A percentile compares a stretch with the other conserved stretches of the same genome.
phyloP scores from a whole-genome alignment of 176 grass and related monocot genomes.

The Rhipidocladum racemiflorum region DNA sequence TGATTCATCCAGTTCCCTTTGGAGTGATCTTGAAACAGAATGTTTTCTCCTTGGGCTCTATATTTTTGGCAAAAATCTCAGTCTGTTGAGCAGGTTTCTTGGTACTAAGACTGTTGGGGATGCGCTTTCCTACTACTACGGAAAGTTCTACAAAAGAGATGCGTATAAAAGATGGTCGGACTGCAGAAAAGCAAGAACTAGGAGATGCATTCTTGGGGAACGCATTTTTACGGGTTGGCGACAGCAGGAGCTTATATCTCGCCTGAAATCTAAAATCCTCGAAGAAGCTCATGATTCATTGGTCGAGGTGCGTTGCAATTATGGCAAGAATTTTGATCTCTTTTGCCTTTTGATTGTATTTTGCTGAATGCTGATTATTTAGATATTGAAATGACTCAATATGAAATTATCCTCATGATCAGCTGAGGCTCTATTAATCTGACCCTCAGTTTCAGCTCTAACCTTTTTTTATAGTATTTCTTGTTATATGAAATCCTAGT shows the following conservation, averaged over 20 bases:
- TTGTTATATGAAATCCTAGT: slow-evolving; percentile 14
- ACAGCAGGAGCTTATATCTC: slow-evolving; percentile 68
- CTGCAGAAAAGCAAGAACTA: slow-evolving; percentile 58
- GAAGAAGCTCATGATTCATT: slow-evolving; percentile 63
- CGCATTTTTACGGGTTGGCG: slow-evolving; percentile 83
- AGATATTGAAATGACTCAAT: background rate
- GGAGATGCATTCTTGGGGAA: slow-evolving; percentile 74
- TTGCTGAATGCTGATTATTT: slow-evolving; percentile 13
- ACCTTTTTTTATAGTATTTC: background rate
- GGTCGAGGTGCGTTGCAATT: slow-evolving; percentile 55
- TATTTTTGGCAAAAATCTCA: slow-evolving; percentile 87
- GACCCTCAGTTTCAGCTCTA: background rate
- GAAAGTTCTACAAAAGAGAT: slow-evolving; percentile 55
- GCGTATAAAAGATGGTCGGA: slow-evolving; percentile 48
- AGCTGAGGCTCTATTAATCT: slow-evolving; percentile 11
- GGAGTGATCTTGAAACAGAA: slow-evolving; percentile 56
- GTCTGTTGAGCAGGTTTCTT: slow-evolving; percentile 50
- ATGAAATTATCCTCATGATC: slow-evolving; percentile 27
- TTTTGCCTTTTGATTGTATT: slow-evolving; percentile 20
- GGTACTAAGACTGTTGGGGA: slow-evolving; percentile 58
- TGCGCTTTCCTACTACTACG: slow-evolving; percentile 75
- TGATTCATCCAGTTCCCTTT: slow-evolving; percentile 38
- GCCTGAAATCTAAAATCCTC: slow-evolving; percentile 50
- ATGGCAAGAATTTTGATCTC: background rate
- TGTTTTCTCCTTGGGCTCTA: slow-evolving; percentile 84